Percentiles rank a stretch among this genome's conserved stretches.
Conservation (phyloP, 2,329 filamentous ascomycete genomes). For the Pestalotiopsis sp. region DNA sequence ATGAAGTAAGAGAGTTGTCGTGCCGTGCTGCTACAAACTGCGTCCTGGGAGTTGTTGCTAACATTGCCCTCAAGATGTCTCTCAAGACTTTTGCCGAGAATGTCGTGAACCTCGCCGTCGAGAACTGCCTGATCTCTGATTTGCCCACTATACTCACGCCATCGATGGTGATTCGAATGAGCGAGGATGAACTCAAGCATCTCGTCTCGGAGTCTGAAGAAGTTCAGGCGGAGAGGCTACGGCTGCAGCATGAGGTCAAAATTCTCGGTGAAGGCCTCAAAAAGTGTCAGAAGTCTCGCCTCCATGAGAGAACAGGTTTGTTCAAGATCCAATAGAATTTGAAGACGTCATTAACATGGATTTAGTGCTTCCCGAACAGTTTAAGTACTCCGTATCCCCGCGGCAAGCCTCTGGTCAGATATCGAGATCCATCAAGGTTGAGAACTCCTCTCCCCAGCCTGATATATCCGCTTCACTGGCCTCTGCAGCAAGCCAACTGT, state of each 20-base stretch:
- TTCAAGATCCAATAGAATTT: neutral
- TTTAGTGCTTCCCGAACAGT: neutral
- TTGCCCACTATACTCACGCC: conserved; percentile 44
- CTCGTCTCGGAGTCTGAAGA: conserved; percentile 36
- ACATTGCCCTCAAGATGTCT: conserved; percentile 35
- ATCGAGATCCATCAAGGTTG: no score
- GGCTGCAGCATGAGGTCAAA: neutral
- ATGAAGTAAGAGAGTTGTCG: conserved; percentile 11
- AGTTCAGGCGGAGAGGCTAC: conserved; percentile 3
- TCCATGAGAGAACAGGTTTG: conserved; percentile 6
- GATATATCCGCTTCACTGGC: no score
- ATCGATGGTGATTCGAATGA: conserved; percentile 36
- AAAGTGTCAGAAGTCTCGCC: neutral
- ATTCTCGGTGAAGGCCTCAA: neutral
- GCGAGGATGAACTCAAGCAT: conserved; percentile 29
- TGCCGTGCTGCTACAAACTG: no score
- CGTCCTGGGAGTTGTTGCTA: neutral
- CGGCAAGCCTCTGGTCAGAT: no score
- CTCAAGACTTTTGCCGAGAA: conserved; percentile 49
- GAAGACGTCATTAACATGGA: neutral
- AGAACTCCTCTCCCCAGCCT: no score
- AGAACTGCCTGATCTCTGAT: conserved; percentile 48
- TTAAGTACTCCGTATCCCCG: neutral
- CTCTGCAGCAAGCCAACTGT: no score
- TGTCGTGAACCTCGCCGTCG: conserved; percentile 48